Evolutionary conservation across 208 protist genomes (phyloP), one percentile per base, ranked within the genome.

Genomic region (Trypanosomatidae sp.): DNA sequence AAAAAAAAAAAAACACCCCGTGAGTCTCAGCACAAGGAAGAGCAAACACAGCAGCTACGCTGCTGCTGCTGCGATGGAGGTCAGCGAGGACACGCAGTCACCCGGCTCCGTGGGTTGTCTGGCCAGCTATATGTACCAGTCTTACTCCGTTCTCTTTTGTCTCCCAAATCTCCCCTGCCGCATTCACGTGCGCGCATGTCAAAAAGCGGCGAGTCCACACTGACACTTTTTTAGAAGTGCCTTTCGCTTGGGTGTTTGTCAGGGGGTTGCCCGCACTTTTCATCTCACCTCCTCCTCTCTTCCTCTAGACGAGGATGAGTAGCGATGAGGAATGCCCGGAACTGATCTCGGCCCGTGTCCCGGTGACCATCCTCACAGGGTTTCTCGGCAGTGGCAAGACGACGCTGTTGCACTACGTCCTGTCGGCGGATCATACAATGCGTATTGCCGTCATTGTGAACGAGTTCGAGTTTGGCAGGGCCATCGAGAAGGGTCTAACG

Each of bases 401-500:
- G 36, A 98, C 97, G 39, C 86, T 98, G 50, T 76, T 98, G 15
- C 95, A 98, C 73, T 90, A 97, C 76, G 86, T 99, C 39, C 86
- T 99, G 19, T 97, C 83, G 0, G 82, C 89, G 6, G 77, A 97
- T 62, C 94, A 98, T 71, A 71, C 92, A 39, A 77, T 96, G 66
- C 77, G 85, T 5, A 98, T 99, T 66, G 97, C 97, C 22, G 97
- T 99, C 36, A 98, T 99, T 71, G 91, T 96, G 47, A 98, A 97
- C 73, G 95, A 98, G 74, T 97, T 97, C 68, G 93, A 96, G 75
- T 95, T 96, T 74, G 93, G 93, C 64, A 93, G 90, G 75, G 89
- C 89, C 1, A 96, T 98, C 70, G 92, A 98, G 74, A 95, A 97
- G 74, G 90, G 89, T n/a, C 73, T 98, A 39, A 89, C 92, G 6